Base-by-base conservation (phyloP, 768 basidiomycete genomes). In the Scleroderma citrinum region DNA sequence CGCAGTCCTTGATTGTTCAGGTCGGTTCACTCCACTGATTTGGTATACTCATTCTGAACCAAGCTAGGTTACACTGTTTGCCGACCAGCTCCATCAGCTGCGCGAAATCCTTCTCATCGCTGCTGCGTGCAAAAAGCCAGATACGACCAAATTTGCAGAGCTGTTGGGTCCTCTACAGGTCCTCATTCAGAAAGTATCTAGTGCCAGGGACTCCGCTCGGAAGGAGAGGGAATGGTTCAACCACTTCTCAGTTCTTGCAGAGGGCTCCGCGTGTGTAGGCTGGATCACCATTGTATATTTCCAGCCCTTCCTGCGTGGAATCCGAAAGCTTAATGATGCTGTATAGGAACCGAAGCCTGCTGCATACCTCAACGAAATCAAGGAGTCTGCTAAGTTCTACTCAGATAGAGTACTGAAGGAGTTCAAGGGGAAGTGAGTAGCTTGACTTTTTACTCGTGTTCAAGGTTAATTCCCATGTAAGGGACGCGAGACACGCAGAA, bases 341-440 rank as follows among this genome's bases (percentile, higher is more conserved):
- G 21, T 35, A 37, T 52, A 78, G 74, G 74, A 90, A 71, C 77
- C 82, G 7, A 91, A 88, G 62, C 95, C 95, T 1, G 89, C 76
- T 5, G 80, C 86, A 21, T 85, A 77, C 55, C 73, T 97, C n/a
- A 72, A 67, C 16, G 90, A 93, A 43, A 78, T 87, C 66, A 94
- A 88, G 67, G 92, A 97, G 21, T 80, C 88, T 3, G 80, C 85
- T 11, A 76, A 81, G 60, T 99, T 91, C 70, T 98, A 92, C 65
- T 84, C 83, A 2, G 91, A 96, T 67, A 82, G 84, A 50, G 78
- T 98, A 40, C 83, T 92, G 68, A 91, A 92, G 67, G 91, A 94
- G 54, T 91, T 78, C 76, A 98, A 92, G 66, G 89, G 91, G 7
- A 91, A 90, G 95, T 92, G 51, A 49, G 87, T 62, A 3, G 7